Base-by-base conservation (phyloP, 371 early-diverging fungal species). In the Mucor plumbeus region DNA sequence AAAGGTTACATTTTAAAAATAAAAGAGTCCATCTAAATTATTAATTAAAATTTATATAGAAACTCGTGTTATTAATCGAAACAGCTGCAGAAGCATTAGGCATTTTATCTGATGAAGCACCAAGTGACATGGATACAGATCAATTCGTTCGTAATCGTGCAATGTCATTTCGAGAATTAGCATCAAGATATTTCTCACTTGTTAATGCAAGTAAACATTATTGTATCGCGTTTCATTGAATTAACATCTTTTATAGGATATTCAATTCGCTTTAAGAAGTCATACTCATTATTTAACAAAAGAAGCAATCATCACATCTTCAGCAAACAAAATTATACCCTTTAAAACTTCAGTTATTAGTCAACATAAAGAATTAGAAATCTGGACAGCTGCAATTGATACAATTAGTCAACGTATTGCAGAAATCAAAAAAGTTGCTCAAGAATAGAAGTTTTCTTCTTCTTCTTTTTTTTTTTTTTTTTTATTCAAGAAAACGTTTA, bases 401-500 rank as follows among this genome's bases (percentile, higher is more conserved):
- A 75, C 74, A 0, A 65, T 82, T 21, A 68, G 70, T 11, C 74
- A 78, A 61, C 74, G 75, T 14, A 72, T 82, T 17, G 62, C 71
- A 62, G 72, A 74, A 19, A 71, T 82, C 10, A 73, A 71, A 43
- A 44, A 55, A 9, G 73, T 82, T 38, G 77, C 73, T 4, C 61
- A 60, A 47, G 66, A 71, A 38, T 11, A 59, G 0, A n/a, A n/a
- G n/a, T n/a, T n/a, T n/a, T n/a, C n/a, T n/a, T n/a, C n/a, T n/a
- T n/a, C n/a, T n/a, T n/a, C n/a, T n/a, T n/a, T n/a, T n/a, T n/a
- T n/a, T n/a, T n/a, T n/a, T n/a, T 35, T 61, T 11, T 50, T 34
- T 63, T 50, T 76, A 67, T 44, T 82, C 82, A 35, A 93, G 71
- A 68, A 91, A 93, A 26, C 83, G 77, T 17, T 72, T 65, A 40